These are phyloP conservation scores for Syzygium jambos DNA, from an alignment of 345 rosid species.

Conservation along the genomic window DNA sequence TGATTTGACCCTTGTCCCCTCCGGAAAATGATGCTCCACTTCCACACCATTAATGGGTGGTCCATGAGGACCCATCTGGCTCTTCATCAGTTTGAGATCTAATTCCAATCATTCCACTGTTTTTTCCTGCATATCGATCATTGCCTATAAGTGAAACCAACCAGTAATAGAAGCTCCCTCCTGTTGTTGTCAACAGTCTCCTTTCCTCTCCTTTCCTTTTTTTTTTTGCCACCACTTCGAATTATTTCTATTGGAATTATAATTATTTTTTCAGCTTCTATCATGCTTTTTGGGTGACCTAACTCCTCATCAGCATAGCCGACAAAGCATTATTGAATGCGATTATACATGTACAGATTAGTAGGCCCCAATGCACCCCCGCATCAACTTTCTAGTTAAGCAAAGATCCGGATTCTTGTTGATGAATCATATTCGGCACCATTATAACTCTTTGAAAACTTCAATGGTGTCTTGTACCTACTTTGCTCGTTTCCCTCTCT, in stretches of 20 bases:
- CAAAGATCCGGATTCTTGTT: conserved; percentile 56
- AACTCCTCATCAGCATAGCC: conserved; percentile 43
- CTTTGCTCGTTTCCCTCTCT: conserved; percentile 5
- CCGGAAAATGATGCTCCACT: not conserved
- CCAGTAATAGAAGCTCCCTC: not conserved
- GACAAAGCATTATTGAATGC: conserved; percentile 74
- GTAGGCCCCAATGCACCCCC: conserved; percentile 33
- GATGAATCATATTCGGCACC: conserved; percentile 60
- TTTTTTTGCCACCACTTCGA: not conserved
- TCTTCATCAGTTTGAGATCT: not conserved
- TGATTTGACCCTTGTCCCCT: not conserved
- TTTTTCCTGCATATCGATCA: not conserved
- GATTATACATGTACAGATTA: conserved; percentile 16
- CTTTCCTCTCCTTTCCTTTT: not conserved
- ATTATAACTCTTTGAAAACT: conserved; percentile 36
- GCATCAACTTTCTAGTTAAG: conserved; percentile 63
- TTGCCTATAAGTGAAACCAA: not conserved
- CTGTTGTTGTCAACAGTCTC: not conserved
- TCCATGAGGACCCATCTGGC: not conserved
- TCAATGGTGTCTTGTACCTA: conserved; percentile 26
- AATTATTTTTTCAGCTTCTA: conserved; percentile 2
- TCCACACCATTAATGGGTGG: not conserved
- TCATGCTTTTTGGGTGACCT: conserved; percentile 50
- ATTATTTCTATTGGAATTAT: not conserved
- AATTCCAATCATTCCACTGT: not conserved